Evolutionary conservation across 768 basidiomycete species (phyloP).

Genomic region (Termitomyces sp.): DNA sequence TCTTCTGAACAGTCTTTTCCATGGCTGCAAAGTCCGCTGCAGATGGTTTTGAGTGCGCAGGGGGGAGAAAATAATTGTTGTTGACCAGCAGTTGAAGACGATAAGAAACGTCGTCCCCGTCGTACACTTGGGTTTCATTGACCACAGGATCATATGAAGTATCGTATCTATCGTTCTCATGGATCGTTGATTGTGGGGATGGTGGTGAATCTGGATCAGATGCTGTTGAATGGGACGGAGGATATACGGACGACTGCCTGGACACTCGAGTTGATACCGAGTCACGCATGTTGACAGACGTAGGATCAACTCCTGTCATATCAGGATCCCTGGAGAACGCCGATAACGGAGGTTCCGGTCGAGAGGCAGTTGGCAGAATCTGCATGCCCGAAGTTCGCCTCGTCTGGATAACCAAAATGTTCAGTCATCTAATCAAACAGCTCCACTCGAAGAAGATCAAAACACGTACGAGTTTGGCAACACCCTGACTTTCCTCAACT

Average conservation of each 20-base stretch:
- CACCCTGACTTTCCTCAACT: constrained; percentile 15
- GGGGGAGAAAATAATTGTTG: constrained; percentile 87
- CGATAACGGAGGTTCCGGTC: constrained; percentile 37
- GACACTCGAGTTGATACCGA: constrained; percentile 64
- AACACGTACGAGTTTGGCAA: constrained; percentile 33
- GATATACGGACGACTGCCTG: constrained; percentile 72
- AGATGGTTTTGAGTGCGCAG: constrained; percentile 80
- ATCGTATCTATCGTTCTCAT: constrained; percentile 38
- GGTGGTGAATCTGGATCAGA: constrained; percentile 62
- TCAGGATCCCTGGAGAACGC: constrained; percentile 49
- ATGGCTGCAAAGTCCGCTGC: constrained; percentile 56
- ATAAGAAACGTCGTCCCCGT: constrained; percentile 80
- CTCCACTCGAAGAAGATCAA: constrained; percentile 3
- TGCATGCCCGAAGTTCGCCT: constrained; percentile 18
- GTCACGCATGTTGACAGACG: constrained; percentile 44
- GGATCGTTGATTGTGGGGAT: constrained; percentile 57
- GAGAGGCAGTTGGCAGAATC: constrained; percentile 15
- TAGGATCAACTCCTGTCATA: constrained; percentile 28
- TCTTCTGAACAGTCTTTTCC: constrained; percentile 39
- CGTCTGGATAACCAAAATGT: constrained; percentile 10
- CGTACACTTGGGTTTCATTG: constrained; percentile 47
- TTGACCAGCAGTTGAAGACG: constrained; percentile 80
- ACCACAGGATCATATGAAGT: constrained; percentile 47
- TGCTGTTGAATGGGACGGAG: constrained; percentile 63
- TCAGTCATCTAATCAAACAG: constrained; percentile 2